phyloP scores from a whole-genome alignment of 257 asterid genomes.

The Jasminum sambac region DNA sequence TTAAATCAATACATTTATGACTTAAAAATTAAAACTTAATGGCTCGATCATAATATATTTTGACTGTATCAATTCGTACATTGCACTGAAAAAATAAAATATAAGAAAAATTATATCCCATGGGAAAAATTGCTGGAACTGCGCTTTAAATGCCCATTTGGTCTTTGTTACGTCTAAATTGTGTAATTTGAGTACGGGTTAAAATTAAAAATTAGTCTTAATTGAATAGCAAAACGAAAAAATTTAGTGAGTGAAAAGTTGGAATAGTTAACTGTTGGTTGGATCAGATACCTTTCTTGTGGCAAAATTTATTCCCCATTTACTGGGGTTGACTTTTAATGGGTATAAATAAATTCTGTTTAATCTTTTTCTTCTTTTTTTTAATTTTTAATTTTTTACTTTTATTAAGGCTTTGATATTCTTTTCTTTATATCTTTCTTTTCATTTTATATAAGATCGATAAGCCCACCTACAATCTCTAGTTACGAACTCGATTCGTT shows the following conservation, averaged over 20 bases:
- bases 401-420: neutral
- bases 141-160: no score
- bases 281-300: neutral
- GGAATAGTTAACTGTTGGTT: neutral
- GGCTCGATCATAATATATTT: no score
- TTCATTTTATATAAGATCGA: neutral
- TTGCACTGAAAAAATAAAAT: no score
- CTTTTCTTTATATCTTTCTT: neutral
- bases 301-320: neutral
- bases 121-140: no score
- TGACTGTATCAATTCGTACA: no score
- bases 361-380: neutral
- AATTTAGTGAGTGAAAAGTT: neutral
- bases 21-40: no score
- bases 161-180: no score
- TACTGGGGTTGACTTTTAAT: neutral
- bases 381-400: no score
- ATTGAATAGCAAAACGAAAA: neutral
- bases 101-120: no score
- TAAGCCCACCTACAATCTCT: neutral
- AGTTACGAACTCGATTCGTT: neutral
- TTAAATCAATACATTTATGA: no score
- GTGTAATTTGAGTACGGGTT: no score
- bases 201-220: no score
- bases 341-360: neutral